Evolutionary conservation across 306 rosid genomes (phyloP), one percentile per base, ranked within the genome.

Genomic region (Pyrus betulifolia): DNA sequence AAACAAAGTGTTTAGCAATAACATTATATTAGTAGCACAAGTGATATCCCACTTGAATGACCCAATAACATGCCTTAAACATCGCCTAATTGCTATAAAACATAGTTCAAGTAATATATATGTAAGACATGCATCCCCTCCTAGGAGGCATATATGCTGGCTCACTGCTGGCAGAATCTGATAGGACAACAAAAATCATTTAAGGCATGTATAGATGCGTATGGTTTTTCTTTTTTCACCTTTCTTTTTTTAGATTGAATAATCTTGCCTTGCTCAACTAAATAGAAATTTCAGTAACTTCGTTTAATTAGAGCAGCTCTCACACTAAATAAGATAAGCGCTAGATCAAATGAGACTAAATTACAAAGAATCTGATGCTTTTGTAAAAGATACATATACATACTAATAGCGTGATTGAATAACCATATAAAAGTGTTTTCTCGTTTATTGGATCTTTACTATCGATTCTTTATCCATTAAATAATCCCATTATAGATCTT

Each of bases 1-100:
- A 82, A 82, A 65, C 71, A 83, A 87, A 83, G 80, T 65, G 70
- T 69, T 76, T 64, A 51, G 84, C 76, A 83, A 81, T 78, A 66
- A 77, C 81, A 83, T 79, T 70, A 65, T 17, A 15, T 49, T 49
- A 49, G 17, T 49, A 49, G 54, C 10, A 14, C 70, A 49, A 84
- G 80, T 83, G 42, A 38, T 6, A 81, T 82, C 77, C 59, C 40
- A 77, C 84, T 84, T 75, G 60, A 70, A 22, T 59, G 19, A 49
- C 42, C 42, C 54, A 49, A 49, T 80, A 69, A 76, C 72, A 69
- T 64, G 74, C 85, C 77, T 67, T 11, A 51, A 71, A 66, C 14
- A 52, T 72, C 73, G 75, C 63, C 11, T 58, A 22, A 22, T 58
- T 58, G 30, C 28, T 58, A 21, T 55, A 19, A 55, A 55, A 55